phyloP scores from a whole-genome alignment of 106 monocot species.

The Apostasia shenzhenica region DNA sequence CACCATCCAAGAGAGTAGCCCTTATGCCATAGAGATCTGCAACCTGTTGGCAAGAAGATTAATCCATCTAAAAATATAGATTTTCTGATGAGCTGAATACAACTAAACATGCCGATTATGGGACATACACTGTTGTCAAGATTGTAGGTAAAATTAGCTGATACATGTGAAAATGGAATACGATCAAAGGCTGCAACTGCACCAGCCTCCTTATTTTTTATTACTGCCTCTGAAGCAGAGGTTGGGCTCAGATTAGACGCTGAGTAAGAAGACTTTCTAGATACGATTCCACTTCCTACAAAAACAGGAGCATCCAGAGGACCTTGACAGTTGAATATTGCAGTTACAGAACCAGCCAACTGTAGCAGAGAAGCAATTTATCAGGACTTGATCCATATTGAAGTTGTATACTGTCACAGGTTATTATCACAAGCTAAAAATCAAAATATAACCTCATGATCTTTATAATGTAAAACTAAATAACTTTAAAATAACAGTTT shows the following conservation, averaged over 20 bases:
- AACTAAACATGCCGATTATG: background rate
- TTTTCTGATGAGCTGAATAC: background rate
- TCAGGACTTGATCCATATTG: background rate
- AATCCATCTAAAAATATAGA: background rate
- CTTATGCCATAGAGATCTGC: constrained; percentile 98
- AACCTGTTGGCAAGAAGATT: constrained; percentile 43
- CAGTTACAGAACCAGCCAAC: constrained; percentile 94
- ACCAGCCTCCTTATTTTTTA: constrained; percentile 81
- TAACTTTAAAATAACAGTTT: no score
- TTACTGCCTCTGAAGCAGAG: constrained; percentile 80
- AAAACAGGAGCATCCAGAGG: constrained; percentile 87
- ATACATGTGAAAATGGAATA: constrained; percentile 90
- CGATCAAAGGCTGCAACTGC: constrained; percentile 96
- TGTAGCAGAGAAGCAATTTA: constrained; percentile 17
- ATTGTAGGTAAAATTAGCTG: constrained; percentile 96
- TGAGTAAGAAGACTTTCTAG: constrained; percentile 65
- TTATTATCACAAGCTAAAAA: no score
- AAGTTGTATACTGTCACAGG: no score
- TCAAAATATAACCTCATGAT: no score
- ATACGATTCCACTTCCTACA: constrained; percentile 94
- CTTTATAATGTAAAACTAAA: background rate
- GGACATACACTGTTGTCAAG: constrained; percentile 89
- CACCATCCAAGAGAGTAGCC: constrained; percentile 83
- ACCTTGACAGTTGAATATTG: constrained; percentile 98
- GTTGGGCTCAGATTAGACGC: constrained; percentile 38